Evolutionary conservation across 2,329 filamentous ascomycete genomes (phyloP).

Genomic region (Thelonectria discophora): DNA sequence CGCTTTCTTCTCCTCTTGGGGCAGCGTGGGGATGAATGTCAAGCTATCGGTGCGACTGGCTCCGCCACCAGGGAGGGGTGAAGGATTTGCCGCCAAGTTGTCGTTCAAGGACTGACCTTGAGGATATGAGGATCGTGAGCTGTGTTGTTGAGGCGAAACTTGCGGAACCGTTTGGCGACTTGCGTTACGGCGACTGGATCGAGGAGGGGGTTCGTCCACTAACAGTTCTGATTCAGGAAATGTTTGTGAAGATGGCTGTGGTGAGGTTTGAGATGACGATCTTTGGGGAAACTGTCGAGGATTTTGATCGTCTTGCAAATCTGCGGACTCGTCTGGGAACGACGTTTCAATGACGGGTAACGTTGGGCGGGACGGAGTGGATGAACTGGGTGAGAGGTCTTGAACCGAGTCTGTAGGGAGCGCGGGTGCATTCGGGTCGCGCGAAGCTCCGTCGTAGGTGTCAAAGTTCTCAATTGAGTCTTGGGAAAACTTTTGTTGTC

Average conservation of each 20-base stretch:
- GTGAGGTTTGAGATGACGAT: conserved; percentile 63
- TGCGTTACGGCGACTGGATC: conserved; percentile 46
- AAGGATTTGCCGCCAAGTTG: conserved; percentile 55
- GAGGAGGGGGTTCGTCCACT: conserved; percentile 56
- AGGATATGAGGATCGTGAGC: conserved; percentile 40
- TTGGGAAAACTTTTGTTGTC: conserved; percentile 59
- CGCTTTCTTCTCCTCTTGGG: conserved; percentile 73
- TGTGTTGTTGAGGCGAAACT: conserved; percentile 39
- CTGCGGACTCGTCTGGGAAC: conserved; percentile 53
- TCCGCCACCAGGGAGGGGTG: conserved; percentile 74
- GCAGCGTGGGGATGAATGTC: conserved; percentile 80
- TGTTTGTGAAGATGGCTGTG: conserved; percentile 53
- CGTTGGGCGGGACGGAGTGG: conserved; percentile 41
- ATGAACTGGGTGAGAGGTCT: conserved; percentile 48
- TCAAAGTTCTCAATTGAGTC: conserved; percentile 55
- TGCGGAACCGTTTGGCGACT: conserved; percentile 33
- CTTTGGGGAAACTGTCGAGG: conserved; percentile 58
- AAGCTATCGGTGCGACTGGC: conserved; percentile 76
- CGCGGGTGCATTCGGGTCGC: conserved; percentile 40
- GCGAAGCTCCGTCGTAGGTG: conserved; percentile 54
- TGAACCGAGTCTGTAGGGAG: conserved; percentile 39
- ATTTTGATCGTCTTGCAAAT: conserved; percentile 36
- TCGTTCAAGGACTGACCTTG: conserved; percentile 43
- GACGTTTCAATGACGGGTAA: conserved; percentile 71
- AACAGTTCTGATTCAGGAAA: conserved; percentile 38